Evolutionary conservation across 1,139 yeast genomes (phyloP), one percentile per base, ranked within the genome.

Genomic region (Blastobotrys arbuscula): DNA sequence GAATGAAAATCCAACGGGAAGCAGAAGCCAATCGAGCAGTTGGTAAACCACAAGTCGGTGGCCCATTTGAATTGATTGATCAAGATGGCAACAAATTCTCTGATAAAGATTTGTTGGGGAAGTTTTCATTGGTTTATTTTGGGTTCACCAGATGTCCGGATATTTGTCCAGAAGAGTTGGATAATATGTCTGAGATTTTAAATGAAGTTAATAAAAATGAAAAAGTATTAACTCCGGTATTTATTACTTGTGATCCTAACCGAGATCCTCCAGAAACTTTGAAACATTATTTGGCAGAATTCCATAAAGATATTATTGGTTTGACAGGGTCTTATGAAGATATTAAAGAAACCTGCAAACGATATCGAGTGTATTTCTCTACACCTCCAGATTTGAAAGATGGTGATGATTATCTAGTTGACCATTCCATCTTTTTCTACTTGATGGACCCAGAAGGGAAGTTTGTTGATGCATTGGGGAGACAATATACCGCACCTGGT

Each of bases 101-200:
- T 1, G 80, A 88, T 28, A 73, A 85, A 51, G 78, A 90, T 60
- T 72, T 92, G 62, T 70, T 77, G 55, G 94, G 92, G 42, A 81
- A 79, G 65, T 92, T 87, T 66, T 78, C 89, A 12, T 73, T 92
- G 48, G 66, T 92, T 16, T 92, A 92, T 68, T 92, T 92, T 69
- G 98, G 98, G 0, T 92, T 92, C 71, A 85, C 96, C 4, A 90
- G 89, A 69, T 92, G 98, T 69, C 98, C 98, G 7, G 98, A 92
- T 67, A 89, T 92, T 47, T 92, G 98, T 67, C 98, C 98, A 9
- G 97, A 92, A 64, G 98, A 92, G 67, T 76, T 92, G 55, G 98
- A 92, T 64, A 88, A 90, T 63, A 75, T 92, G 65, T 87, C 95
- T 2, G 76, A 79, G 31, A 86, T 94, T 78, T 69, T 92, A 56